Conservation (phyloP, 495 filamentous ascomycete genomes). For the Neurospora hispaniola region DNA sequence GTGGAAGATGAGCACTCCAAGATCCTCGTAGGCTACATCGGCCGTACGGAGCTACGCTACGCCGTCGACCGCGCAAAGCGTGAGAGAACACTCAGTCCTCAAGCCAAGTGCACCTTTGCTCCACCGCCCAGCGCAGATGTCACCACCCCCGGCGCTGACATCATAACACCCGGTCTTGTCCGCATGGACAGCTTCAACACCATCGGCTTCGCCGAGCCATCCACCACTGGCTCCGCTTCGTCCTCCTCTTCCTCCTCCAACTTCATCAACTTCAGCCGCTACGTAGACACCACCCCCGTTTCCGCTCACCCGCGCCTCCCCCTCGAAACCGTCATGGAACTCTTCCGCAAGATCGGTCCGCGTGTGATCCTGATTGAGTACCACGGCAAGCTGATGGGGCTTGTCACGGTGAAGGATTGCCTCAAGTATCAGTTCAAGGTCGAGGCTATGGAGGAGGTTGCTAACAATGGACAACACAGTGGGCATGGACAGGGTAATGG, state of each 20-base stretch:
- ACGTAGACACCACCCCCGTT: conserved; percentile 82
- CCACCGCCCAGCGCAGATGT: conserved; percentile 35
- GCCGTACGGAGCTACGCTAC: conserved; percentile 85
- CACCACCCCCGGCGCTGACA: conserved; percentile 16
- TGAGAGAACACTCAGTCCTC: conserved; percentile 58
- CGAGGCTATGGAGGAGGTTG: conserved; percentile 68
- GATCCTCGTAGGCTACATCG: conserved; percentile 82
- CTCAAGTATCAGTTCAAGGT: conserved; percentile 96
- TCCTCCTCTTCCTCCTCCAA: conserved; percentile 44
- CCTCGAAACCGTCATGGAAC: conserved; percentile 95
- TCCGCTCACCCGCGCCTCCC: conserved; percentile 86
- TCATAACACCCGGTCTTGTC: conserved; percentile 36
- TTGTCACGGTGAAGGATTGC: conserved; percentile 96
- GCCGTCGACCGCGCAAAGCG: conserved; percentile 79
- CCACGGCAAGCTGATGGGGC: conserved; percentile 65
- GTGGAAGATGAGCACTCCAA: conserved; percentile 64
- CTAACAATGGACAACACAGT: background rate
- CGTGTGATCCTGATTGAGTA: conserved; percentile 90
- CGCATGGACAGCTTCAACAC: conserved; percentile 19
- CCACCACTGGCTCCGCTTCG: conserved; percentile 24
- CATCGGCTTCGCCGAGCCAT: conserved; percentile 6
- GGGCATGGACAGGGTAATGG: background rate
- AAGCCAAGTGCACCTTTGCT: conserved; percentile 64
- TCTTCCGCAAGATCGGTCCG: conserved; percentile 97
- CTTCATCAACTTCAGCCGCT: conserved; percentile 76